Conservation (phyloP, 139 green algal genomes). For the Mesotaenium endlicherianum region DNA sequence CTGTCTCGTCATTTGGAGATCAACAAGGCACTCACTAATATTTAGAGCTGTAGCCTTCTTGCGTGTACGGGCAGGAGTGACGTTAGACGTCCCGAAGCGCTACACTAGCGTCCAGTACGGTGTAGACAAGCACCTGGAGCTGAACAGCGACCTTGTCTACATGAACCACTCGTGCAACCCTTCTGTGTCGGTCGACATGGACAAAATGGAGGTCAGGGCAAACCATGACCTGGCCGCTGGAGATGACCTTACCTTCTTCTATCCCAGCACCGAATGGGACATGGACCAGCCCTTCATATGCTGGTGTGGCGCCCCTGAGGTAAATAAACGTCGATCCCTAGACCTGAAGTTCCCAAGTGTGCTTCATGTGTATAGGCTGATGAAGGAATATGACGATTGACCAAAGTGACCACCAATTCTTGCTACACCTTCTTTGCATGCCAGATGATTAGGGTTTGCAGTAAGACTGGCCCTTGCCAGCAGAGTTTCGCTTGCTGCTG, state of each 20-base stretch:
- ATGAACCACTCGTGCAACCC: constrained; percentile 34
- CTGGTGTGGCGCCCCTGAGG: constrained; percentile 21
- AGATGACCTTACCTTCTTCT: constrained; percentile 29
- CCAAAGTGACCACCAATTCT: too few species aligned
- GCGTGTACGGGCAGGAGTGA: constrained; percentile 24
- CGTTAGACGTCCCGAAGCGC: neutral
- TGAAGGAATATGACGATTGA: too few species aligned
- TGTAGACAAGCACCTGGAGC: constrained; percentile 8
- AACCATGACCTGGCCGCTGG: neutral
- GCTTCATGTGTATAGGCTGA: neutral
- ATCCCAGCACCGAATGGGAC: constrained; percentile 19
- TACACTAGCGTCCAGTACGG: constrained; percentile 33
- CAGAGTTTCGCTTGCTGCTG: neutral
- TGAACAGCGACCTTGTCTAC: constrained; percentile 20
- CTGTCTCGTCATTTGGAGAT: too few species aligned
- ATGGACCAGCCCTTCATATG: constrained; percentile 37
- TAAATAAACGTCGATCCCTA: neutral
- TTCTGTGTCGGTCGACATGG: constrained; percentile 6
- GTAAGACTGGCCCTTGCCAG: neutral
- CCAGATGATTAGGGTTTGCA: neutral
- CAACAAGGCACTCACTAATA: too few species aligned
- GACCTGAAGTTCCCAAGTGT: neutral
- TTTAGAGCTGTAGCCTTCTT: too few species aligned
- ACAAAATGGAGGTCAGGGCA: constrained; percentile 16
- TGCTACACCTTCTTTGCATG: too few species aligned